Conservation (phyloP, 2,329 filamentous ascomycete species). For the Talaromyces verruculosus region DNA sequence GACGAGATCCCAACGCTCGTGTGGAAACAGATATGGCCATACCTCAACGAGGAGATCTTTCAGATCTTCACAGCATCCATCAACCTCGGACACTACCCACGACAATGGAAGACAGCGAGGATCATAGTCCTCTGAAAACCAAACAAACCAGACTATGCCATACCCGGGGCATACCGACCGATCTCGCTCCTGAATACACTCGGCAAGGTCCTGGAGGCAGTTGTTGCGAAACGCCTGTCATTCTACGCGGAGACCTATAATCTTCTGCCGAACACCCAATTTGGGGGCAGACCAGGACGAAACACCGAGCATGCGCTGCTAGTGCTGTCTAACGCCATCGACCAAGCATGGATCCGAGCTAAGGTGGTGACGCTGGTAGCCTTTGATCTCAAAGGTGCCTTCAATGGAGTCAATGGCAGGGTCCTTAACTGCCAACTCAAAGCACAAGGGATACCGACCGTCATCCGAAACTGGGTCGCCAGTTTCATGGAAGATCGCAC, state of each 20-base stretch:
- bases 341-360: constrained; percentile 19
- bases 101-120: constrained; percentile 24
- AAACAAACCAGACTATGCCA: constrained; percentile 29
- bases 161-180: constrained; percentile 27
- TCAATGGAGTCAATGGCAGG: constrained; percentile 24
- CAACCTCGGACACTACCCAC: too few species aligned
- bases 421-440: constrained; percentile 20
- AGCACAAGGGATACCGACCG: too few species aligned
- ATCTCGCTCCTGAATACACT: constrained; percentile 31
- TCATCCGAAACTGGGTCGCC: too few species aligned
- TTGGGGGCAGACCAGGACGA: constrained; percentile 19
- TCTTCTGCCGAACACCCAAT: constrained; percentile 28
- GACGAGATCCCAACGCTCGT: too few species aligned
- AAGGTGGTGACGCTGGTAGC: constrained; percentile 25
- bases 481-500: constrained; percentile 25
- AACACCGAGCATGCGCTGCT: not conserved
- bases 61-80: too few species aligned
- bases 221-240: constrained; percentile 26
- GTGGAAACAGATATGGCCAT: too few species aligned
- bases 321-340: constrained; percentile 25
- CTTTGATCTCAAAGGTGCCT: constrained; percentile 26
- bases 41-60: too few species aligned
- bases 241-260: constrained; percentile 25
- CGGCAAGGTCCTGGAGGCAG: constrained; percentile 25
- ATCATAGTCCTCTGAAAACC: constrained; percentile 31